Evolutionary conservation across 2,329 filamentous ascomycete species (phyloP).

Genomic region (Calonectria honghensis): DNA sequence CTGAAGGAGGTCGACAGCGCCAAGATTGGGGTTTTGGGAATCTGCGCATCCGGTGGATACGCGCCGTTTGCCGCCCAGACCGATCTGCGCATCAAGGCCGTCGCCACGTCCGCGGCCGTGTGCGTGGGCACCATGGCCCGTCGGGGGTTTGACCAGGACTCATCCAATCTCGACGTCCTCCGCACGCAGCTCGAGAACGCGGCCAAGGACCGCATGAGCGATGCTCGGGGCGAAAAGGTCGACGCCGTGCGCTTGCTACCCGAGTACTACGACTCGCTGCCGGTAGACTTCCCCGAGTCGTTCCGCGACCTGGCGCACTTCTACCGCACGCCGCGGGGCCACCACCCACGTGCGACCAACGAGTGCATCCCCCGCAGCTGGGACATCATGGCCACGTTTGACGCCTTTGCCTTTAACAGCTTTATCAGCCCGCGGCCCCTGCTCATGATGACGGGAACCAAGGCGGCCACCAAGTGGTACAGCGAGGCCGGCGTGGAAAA

Average conservation of each 20-base stretch:
- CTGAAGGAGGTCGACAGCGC: conserved; percentile 53
- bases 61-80: conserved; percentile 59
- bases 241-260: conserved; percentile 30
- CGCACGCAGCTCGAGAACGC: conserved; percentile 31
- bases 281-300: conserved; percentile 28
- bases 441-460: conserved; percentile 35
- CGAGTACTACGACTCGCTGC: conserved; percentile 20
- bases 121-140: conserved; percentile 57
- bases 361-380: conserved; percentile 29
- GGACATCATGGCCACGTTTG: conserved; percentile 32
- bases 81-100: conserved; percentile 60
- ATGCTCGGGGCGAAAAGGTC: conserved; percentile 22
- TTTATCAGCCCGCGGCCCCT: conserved; percentile 35
- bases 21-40: conserved; percentile 56
- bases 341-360: conserved; percentile 20
- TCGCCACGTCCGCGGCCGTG: conserved; percentile 57
- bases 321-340: conserved; percentile 43
- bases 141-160: conserved; percentile 36
- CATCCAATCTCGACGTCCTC: conserved; percentile 24
- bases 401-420: conserved; percentile 27
- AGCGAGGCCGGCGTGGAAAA: conserved; percentile 39
- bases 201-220: conserved; percentile 26
- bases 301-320: conserved; percentile 39
- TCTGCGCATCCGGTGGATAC: conserved; percentile 63
- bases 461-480: conserved; percentile 22